Conservation (phyloP, 179 eudicot genomes). For the Drosera spatulata region DNA sequence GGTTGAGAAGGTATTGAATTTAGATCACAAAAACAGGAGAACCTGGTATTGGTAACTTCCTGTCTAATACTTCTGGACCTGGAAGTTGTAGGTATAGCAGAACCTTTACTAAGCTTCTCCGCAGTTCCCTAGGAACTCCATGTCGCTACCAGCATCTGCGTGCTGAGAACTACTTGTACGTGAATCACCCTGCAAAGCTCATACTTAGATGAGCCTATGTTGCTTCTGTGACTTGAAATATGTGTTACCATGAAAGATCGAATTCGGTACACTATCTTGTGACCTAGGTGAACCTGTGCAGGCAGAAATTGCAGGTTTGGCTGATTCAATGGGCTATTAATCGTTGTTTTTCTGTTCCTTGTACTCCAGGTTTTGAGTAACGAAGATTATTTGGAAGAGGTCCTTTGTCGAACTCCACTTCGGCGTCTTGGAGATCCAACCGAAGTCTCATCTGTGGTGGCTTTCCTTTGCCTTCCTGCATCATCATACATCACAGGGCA, state of each 20-base stretch:
- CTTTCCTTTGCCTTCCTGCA: conserved; percentile 57
- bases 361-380: conserved; percentile 8
- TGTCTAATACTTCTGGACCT: background rate
- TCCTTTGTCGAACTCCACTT: conserved; percentile 36
- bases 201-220: no score
- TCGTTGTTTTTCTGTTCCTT: background rate
- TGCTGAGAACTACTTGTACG: no score
- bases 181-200: no score
- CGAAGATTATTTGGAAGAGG: conserved; percentile 26
- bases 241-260: background rate
- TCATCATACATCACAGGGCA: conserved; percentile 54
- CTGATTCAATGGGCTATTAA: background rate
- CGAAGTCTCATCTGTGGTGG: conserved; percentile 45
- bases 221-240: no score
- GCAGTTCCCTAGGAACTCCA: no score
- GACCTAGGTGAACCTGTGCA: no score
- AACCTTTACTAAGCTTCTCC: no score
- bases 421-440: conserved; percentile 42
- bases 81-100: no score
- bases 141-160: no score
- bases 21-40: no score
- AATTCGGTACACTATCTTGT: no score
- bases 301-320: background rate
- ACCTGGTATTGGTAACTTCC: background rate
- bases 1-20: conserved; percentile 27